Evolutionary conservation across 1,139 yeast genomes (phyloP).

Genomic region (Arxiozyma bovina): DNA sequence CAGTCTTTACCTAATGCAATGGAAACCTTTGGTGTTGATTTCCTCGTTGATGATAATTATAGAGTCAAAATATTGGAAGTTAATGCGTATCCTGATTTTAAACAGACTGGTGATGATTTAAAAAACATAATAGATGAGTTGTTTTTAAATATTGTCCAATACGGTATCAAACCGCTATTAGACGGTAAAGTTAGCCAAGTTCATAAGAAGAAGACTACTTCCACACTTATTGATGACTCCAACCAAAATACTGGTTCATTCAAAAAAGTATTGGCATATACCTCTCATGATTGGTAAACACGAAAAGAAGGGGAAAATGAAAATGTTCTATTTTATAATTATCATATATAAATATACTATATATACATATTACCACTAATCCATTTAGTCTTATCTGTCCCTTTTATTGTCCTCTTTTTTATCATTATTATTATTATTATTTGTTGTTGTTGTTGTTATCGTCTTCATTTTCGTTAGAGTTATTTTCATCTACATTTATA

Average conservation of each 20-base stretch:
- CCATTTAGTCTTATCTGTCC: background rate
- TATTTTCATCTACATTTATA: background rate
- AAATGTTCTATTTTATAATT: background rate
- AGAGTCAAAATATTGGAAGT: conserved; percentile 66
- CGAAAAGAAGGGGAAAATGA: background rate
- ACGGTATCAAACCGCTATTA: conserved; percentile 37
- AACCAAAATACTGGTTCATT: conserved; percentile 21
- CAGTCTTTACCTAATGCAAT: conserved; percentile 78
- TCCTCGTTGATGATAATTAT: conserved; percentile 52
- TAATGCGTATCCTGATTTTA: conserved; percentile 92
- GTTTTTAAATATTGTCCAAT: conserved; percentile 42
- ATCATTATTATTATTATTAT: background rate
- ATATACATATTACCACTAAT: background rate
- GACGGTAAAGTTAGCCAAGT: conserved; percentile 9
- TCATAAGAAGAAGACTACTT: background rate
- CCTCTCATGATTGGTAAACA: conserved; percentile 30
- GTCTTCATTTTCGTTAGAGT: conserved; percentile 2
- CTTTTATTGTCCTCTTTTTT: background rate
- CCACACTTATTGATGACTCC: background rate
- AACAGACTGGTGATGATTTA: conserved; percentile 80
- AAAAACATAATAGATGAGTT: conserved; percentile 54
- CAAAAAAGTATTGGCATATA: conserved; percentile 35
- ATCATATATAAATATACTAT: background rate
- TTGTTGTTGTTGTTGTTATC: background rate
- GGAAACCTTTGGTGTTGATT: conserved; percentile 85